Conservation (phyloP, 192 early-diverging fungal genomes). For the Glomus cerebriforme region DNA sequence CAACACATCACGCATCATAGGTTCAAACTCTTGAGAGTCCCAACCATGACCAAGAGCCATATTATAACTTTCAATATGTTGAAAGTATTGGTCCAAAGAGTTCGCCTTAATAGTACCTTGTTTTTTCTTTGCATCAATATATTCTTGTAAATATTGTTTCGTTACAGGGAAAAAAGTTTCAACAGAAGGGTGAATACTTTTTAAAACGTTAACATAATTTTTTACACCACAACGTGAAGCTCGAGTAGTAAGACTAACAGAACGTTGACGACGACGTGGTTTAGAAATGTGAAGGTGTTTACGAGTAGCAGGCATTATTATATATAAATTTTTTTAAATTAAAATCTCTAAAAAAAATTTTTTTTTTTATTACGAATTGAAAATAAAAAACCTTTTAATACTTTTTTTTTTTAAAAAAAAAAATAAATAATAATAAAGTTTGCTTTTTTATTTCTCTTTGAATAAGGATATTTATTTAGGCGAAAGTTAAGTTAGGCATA, state of each 20-base stretch:
- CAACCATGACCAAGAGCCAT: constrained; percentile 31
- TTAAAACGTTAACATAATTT: constrained; percentile 29
- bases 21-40: constrained; percentile 29
- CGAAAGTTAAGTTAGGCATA: constrained; percentile 22
- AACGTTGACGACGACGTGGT: constrained; percentile 32
- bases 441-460: not conserved
- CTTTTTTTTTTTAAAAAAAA: not conserved
- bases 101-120: constrained; percentile 29
- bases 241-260: constrained; percentile 24
- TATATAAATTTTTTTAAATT: constrained; percentile 2
- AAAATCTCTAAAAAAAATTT: no score
- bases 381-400: no score
- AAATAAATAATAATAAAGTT: constrained; percentile 9
- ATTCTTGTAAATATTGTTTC: constrained; percentile 31
- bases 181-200: constrained; percentile 18
- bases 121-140: constrained; percentile 28
- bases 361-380: no score
- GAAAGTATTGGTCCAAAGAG: constrained; percentile 33
- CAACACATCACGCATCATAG: constrained; percentile 33
- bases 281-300: constrained; percentile 32
- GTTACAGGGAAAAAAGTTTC: constrained; percentile 29
- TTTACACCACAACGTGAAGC: constrained; percentile 33
- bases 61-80: constrained; percentile 34
- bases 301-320: constrained; percentile 28
- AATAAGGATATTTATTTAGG: not conserved